Base-by-base conservation (phyloP, 148 eudicot genomes). In the Spergularia marina region DNA sequence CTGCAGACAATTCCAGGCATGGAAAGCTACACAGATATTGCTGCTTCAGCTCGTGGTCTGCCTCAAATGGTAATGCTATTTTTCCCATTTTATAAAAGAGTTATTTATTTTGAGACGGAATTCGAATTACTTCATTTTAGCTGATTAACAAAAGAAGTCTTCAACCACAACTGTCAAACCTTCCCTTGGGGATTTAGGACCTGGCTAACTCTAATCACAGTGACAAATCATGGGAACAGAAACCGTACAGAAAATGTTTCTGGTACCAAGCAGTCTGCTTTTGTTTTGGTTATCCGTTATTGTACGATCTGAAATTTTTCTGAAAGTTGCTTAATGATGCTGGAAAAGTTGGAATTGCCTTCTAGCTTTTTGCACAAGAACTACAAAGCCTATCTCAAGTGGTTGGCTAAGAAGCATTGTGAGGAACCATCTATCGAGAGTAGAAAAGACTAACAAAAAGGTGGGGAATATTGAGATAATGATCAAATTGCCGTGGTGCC, bases 1-100 rank as follows among this genome's bases (percentile, higher is more conserved):
- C 71, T 72, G 70, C 80, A 94, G 98, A 92, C 96, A 60, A 94
- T 94, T 74, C 92, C 91, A 34, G 97, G 98, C 76, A 92, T 94
- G 97, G 92, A 90, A 84, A 87, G 83, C 76, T 87, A 53, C 82
- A 76, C 77, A 18, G 92, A 90, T 74, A 89, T 51, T 63, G 86
- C 90, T 72, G 58, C 96, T 75, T 89, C 96, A 68, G 87, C 80
- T 60, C 96, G 91, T 75, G 96, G 97, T 76, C 84, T 94, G 78
- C 98, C 98, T 30, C 96, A 90, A 73, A 94, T 94, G 97, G 98
- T 94, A 79, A 70, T 63, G 47, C 54, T 57, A 70, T 61, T 65
- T 67, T 57, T 25, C 1, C 54, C 30, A 11, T 53, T 52, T 72
- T 12, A 65, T 25, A 21, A 51, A 49, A 55, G 56, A 18, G 20